Base-by-base conservation (phyloP, 2,329 filamentous ascomycete species). In the Alternaria infectoria region DNA sequence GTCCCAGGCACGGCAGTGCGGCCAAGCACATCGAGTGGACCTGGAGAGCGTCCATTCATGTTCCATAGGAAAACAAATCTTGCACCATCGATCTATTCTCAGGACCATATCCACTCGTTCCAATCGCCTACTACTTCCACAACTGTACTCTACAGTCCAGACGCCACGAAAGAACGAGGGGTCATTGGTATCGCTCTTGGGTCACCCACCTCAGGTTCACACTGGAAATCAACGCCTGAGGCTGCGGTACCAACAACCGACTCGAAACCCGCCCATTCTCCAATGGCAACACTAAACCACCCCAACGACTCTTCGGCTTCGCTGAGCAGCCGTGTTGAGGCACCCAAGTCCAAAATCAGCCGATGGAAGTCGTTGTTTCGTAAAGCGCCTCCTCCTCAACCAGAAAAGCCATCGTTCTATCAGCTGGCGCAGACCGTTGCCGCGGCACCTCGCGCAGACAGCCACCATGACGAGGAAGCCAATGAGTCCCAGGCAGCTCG, bases 121-220 rank as follows among this genome's bases (percentile, higher is more conserved):
- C 69, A 73, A 40, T 74, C 73, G 10, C 71, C 74, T 56, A 64
- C 69, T 13, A 71, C 76, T 13, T 74, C 75, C 11, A 74, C 73
- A 46, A 74, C 74, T 17, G 66, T 77, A 54, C 67, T 79, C 25
- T 74, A 77, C 50, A 69, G 76, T 54, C 69, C 74, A 10, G 72
- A 80, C 52, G 64, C 71, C 51, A 74, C 73, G 43, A 71, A 71
- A 52, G 57, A 62, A 47, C 74, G 76, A 50, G 71, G 73, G 45
- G 66, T 76, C 36, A 81, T 81, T 66, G 80, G 80, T 6, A 78
- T 81, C 51, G 80, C 80, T 28, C 62, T 81, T 25, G 80, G 79
- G 23, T 81, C 79, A 66, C 79, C 79, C 17, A 78, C 76, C 36
- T 71, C 69, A 61, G 69, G 65, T 28, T 69, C 74, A 59, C 72